Percentiles rank a stretch among this genome's conserved stretches.
Evolutionary conservation across 306 rosid genomes (phyloP).

Genomic region (Hippophae rhamnoides): DNA sequence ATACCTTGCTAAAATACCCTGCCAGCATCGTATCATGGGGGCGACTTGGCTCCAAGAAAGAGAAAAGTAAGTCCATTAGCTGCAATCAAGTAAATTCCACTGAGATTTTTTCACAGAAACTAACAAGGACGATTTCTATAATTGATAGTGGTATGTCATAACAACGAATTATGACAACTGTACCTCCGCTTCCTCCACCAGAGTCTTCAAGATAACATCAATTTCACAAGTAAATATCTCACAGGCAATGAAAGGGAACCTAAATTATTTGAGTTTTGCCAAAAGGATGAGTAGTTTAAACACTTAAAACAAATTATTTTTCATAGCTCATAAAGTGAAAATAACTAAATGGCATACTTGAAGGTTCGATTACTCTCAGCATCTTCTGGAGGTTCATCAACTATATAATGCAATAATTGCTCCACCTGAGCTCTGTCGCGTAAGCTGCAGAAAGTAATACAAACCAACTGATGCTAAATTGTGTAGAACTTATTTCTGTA

Average conservation of each 20-base stretch:
- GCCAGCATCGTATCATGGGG: constrained; percentile 70
- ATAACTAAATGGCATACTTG: constrained; percentile 48
- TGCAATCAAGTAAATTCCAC: constrained; percentile 27
- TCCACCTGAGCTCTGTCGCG: constrained; percentile 94
- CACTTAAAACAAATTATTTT: background rate
- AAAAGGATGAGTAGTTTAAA: constrained; percentile 11
- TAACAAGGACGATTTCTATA: constrained; percentile 8
- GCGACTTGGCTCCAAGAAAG: constrained; percentile 85
- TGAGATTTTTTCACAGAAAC: constrained; percentile 13
- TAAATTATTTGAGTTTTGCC: constrained; percentile 22
- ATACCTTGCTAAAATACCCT: constrained; percentile 80
- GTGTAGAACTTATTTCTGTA: too few species aligned
- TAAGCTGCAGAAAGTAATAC: constrained; percentile 34
- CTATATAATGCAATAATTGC: constrained; percentile 63
- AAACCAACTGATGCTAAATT: background rate
- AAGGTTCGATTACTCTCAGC: constrained; percentile 83
- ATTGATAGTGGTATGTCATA: background rate
- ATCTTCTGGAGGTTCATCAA: constrained; percentile 89
- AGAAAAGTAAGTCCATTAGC: constrained; percentile 91
- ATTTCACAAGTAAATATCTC: constrained; percentile 96
- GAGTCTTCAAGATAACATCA: constrained; percentile 93
- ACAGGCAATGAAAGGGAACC: constrained; percentile 96
- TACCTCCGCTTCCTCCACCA: constrained; percentile 98
- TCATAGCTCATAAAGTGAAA: constrained; percentile 13
- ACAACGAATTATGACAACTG: too few species aligned